Evolutionary conservation across 345 rosid species (phyloP), one percentile per base, ranked within the genome.

Genomic region (Murraya koenigii): DNA sequence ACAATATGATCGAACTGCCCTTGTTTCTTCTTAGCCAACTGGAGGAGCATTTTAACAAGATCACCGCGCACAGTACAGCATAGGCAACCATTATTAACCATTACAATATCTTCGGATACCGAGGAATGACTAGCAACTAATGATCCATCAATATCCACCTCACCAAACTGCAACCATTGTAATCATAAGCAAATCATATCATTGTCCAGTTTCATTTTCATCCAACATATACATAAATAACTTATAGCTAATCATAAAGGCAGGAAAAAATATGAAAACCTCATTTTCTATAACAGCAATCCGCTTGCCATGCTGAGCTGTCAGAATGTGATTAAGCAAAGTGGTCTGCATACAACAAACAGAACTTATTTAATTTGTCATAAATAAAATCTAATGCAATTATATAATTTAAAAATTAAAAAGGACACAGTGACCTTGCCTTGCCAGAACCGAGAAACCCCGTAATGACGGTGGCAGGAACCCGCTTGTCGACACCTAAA

Each of bases 281-380:
- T 92, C 95, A 76, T 92, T 92, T 80, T 92, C 97, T 5, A 92
- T 89, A 25, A 92, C 95, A 23, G 97, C 97, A 66, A 92, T 90
- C 63, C 91, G 81, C 82, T 92, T 92, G 52, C 94, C 91, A 36
- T 92, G 97, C 72, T 89, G 86, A 33, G 92, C 82, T 3, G 93
- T 89, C 63, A 92, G 86, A 64, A 92, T 92, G 79, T 87, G 97
- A 83, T 92, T 92, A 63, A 92, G 80, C 17, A 92, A 91, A 64
- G 95, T 92, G 10, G 97, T 91, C 93, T 91, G 85, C 79, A 72
- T 28, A 8, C n/a, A 58, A 69, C 62, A 52, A 19, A 44, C 1
- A 44, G 4, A 44, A 44, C 49, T 44, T 41, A 14, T 41, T 44
- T 44, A 44, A 44, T 44, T 44, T 44, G 49, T 13, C 49, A 3